Evolutionary conservation across 192 early-diverging fungal genomes (phyloP).

Genomic region (Podila verticillata): DNA sequence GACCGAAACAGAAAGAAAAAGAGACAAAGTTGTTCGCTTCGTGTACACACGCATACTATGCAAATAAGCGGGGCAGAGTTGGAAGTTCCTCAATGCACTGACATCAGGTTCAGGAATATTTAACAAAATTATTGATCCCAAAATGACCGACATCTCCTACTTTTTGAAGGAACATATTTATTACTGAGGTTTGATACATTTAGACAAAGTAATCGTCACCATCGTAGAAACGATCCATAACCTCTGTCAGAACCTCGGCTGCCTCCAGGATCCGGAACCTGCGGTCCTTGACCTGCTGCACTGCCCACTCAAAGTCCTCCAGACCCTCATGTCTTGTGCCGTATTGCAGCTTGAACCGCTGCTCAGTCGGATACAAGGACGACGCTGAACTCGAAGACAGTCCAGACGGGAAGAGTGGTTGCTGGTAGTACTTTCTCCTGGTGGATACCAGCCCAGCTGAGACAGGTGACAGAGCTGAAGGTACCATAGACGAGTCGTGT

Average conservation of each 20-base stretch:
- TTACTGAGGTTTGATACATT: no score
- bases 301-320: constrained; percentile 38
- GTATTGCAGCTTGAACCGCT: constrained; percentile 15
- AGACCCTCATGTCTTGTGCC: constrained; percentile 37
- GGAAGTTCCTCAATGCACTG: no score
- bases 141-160: no score
- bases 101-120: no score
- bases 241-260: constrained; percentile 25
- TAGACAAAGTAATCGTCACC: constrained; percentile 35
- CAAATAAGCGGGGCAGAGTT: no score
- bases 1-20: no score
- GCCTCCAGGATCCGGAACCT: constrained; percentile 39
- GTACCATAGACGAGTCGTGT: constrained; percentile 12
- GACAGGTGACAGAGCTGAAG: not conserved
- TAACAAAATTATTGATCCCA: no score
- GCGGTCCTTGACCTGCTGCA: constrained; percentile 39
- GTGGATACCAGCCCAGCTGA: not conserved
- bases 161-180: no score
- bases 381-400: not conserved
- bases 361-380: constrained; percentile 1
- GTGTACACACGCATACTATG: no score
- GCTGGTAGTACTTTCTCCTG: constrained; percentile 1
- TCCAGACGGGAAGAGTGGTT: not conserved
- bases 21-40: no score
- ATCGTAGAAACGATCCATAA: constrained; percentile 43